Conservation (phyloP, 306 rosid genomes). For the Quercus aquifolioides region DNA sequence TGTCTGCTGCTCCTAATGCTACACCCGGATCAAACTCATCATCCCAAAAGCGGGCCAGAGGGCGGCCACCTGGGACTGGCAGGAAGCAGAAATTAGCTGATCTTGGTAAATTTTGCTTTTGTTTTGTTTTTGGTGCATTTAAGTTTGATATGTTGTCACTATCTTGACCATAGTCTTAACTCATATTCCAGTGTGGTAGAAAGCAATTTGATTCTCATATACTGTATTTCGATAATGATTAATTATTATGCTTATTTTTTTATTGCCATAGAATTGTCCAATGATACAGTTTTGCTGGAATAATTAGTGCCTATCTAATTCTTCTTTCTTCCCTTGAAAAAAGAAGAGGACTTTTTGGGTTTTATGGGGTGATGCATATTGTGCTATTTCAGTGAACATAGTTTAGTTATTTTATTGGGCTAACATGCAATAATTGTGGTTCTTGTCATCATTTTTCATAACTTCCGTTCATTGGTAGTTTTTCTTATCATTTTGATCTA, state of each 20-base stretch:
- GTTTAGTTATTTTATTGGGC: not conserved
- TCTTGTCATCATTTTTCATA: not conserved
- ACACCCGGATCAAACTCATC: slow-evolving; percentile 46
- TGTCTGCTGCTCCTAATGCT: slow-evolving; percentile 53
- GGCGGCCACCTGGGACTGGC: slow-evolving; percentile 88
- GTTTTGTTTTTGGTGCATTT: not conserved
- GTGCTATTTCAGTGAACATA: not conserved
- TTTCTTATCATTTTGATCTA: not conserved
- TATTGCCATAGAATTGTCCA: not conserved
- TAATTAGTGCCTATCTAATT: not conserved
- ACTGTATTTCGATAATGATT: not conserved
- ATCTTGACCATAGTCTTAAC: not conserved
- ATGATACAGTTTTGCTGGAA: not conserved
- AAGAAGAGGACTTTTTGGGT: not conserved
- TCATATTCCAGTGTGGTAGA: not conserved
- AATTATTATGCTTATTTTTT: not conserved
- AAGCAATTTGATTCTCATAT: not conserved
- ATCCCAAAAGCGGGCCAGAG: slow-evolving; percentile 49
- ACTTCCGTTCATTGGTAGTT: not conserved
- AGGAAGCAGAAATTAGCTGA: slow-evolving; percentile 85
- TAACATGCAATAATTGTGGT: not conserved
- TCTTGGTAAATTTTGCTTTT: slow-evolving; percentile 52
- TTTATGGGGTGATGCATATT: not conserved
- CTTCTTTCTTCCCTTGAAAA: not conserved
- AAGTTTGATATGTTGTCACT: slow-evolving; percentile 5